phyloP scores from a whole-genome alignment of 2,329 filamentous ascomycete species.

The Claviceps arundinis region DNA sequence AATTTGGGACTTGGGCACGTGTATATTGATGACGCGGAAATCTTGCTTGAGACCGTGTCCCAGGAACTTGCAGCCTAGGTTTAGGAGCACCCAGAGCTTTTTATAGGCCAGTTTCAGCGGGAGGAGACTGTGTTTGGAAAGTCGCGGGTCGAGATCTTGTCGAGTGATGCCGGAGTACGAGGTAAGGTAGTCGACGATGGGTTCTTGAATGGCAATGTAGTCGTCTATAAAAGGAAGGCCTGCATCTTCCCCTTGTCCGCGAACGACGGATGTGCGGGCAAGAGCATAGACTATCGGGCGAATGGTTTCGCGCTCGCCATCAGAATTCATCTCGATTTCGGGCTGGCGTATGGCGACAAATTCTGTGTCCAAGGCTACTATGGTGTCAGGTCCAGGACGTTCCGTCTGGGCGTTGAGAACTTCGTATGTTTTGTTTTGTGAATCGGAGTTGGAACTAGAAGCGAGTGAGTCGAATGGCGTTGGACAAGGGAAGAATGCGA shows the following conservation, averaged over 20 bases:
- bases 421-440: slow-evolving; percentile 39
- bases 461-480: not conserved
- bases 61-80: slow-evolving; percentile 85
- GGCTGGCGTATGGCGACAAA: slow-evolving; percentile 88
- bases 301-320: slow-evolving; percentile 84
- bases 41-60: slow-evolving; percentile 90
- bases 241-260: slow-evolving; percentile 64
- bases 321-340: slow-evolving; percentile 91
- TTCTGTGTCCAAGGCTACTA: slow-evolving; percentile 87
- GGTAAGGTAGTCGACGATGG: slow-evolving; percentile 90
- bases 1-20: slow-evolving; percentile 78
- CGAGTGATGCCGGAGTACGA: slow-evolving; percentile 83
- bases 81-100: slow-evolving; percentile 92
- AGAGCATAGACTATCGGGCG: slow-evolving; percentile 81
- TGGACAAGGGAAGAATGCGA: not conserved
- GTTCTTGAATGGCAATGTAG: slow-evolving; percentile 84
- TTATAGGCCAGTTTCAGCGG: slow-evolving; percentile 90
- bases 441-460: slow-evolving; percentile 23
- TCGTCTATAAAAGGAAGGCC: slow-evolving; percentile 90
- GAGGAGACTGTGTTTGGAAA: slow-evolving; percentile 72
- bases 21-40: slow-evolving; percentile 96
- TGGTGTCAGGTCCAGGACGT: slow-evolving; percentile 54
- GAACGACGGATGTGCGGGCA: slow-evolving; percentile 82
- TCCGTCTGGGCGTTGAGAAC: slow-evolving; percentile 47
- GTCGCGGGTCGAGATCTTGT: slow-evolving; percentile 67